phyloP scores from a whole-genome alignment of 305 asterid genomes.

The Rubia balearica region DNA sequence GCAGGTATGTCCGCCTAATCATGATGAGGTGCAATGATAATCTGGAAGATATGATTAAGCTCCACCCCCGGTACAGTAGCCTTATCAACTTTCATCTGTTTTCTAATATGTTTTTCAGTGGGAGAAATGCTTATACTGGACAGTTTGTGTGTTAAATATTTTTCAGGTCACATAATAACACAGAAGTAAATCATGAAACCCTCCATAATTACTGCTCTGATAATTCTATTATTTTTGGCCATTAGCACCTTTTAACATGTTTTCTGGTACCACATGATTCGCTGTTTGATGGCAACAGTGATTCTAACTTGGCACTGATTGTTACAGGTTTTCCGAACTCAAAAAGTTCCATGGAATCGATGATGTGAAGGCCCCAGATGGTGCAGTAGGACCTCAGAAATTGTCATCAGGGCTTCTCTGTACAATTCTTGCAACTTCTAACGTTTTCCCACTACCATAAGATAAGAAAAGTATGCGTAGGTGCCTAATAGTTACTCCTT shows the following conservation, averaged over 20 bases:
- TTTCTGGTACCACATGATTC: background rate
- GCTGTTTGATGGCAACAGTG: background rate
- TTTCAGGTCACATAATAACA: background rate
- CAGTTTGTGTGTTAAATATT: background rate
- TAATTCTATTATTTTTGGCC: background rate
- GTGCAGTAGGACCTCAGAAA: slow-evolving; percentile 73
- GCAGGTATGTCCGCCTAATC: slow-evolving; percentile 84
- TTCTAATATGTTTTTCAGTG: background rate
- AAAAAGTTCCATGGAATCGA: slow-evolving; percentile 69
- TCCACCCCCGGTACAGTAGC: slow-evolving; percentile 70
- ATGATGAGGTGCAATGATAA: slow-evolving; percentile 60
- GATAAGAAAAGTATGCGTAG: background rate
- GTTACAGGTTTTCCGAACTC: slow-evolving; percentile 67
- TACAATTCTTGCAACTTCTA: slow-evolving; percentile 27
- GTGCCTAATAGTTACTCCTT: slow-evolving; percentile 9
- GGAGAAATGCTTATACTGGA: background rate
- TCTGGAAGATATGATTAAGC: slow-evolving; percentile 44
- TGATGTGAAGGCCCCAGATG: slow-evolving; percentile 57
- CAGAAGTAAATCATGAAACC: background rate
- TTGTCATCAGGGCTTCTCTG: slow-evolving; percentile 82
- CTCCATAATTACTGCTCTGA: background rate
- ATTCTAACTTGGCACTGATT: background rate
- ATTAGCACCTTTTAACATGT: background rate
- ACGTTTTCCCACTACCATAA: slow-evolving; percentile 5
- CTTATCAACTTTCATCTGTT: slow-evolving; percentile 11